Evolutionary conservation across 208 protist species (phyloP).

Genomic region (Trypanosoma conorhini): DNA sequence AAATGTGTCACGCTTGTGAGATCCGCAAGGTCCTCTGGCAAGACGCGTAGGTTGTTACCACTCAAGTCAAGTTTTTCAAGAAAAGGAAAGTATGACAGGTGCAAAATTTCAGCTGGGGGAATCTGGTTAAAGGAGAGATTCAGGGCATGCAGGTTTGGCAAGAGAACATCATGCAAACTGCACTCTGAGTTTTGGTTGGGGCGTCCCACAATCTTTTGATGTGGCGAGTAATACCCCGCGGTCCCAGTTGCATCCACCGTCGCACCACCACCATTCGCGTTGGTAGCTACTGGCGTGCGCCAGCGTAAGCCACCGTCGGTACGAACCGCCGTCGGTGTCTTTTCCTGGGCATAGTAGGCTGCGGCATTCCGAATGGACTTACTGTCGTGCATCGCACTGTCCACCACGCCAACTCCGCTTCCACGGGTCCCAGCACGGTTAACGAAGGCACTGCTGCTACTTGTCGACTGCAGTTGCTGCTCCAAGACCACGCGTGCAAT

Average conservation of each 20-base stretch:
- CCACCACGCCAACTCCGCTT: neutral
- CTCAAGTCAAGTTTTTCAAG: slow-evolving; percentile 84
- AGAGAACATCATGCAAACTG: slow-evolving; percentile 43
- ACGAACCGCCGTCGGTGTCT: neutral
- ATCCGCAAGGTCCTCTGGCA: slow-evolving; percentile 70
- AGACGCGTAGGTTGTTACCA: slow-evolving; percentile 64
- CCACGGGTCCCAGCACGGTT: neutral
- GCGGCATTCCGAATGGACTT: slow-evolving; percentile 23
- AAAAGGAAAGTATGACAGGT: slow-evolving; percentile 62
- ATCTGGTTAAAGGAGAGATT: slow-evolving; percentile 89
- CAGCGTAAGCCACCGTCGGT: neutral
- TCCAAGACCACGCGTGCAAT: slow-evolving; percentile 26
- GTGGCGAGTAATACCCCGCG: slow-evolving; percentile 17
- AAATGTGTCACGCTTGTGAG: slow-evolving; percentile 83
- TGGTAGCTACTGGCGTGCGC: neutral
- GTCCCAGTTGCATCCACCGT: neutral
- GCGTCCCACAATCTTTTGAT: slow-evolving; percentile 1
- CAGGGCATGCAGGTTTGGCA: slow-evolving; percentile 57
- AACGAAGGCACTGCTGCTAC: neutral
- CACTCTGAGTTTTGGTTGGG: slow-evolving; percentile 1
- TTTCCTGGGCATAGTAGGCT: slow-evolving; percentile 25
- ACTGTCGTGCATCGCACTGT: slow-evolving; percentile 4
- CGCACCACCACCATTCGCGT: neutral
- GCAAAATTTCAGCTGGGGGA: slow-evolving; percentile 47
- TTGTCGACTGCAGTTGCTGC: slow-evolving; percentile 10